phyloP scores from a whole-genome alignment of 2,329 filamentous ascomycete species.

The Tolypocladium inflatum region DNA sequence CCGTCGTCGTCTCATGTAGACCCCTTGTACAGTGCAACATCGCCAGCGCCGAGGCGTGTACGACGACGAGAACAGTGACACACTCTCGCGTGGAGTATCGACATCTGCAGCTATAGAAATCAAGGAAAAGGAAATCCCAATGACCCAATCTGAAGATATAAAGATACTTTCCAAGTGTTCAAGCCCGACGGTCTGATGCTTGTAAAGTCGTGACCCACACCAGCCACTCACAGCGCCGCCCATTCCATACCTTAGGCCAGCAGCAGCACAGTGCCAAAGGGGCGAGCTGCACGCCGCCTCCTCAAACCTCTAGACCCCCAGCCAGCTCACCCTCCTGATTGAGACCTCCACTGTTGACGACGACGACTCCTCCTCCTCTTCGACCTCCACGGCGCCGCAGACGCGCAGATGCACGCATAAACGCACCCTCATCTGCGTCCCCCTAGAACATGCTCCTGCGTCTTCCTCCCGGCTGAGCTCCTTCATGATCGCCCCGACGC shows the following conservation, averaged over 20 bases:
- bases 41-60: background rate
- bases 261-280: background rate
- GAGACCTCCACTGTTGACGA: background rate
- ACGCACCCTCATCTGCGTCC: background rate
- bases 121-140: background rate
- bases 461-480: conserved; percentile 1
- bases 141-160: background rate
- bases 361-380: background rate
- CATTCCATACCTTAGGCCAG: background rate
- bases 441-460: conserved; percentile 6
- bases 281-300: background rate
- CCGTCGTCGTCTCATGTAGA: background rate
- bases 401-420: background rate
- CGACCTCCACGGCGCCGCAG: background rate
- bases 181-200: background rate
- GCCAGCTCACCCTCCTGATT: background rate
- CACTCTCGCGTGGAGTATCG: background rate
- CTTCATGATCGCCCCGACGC: conserved; percentile 9
- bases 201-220: background rate
- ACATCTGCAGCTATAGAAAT: background rate
- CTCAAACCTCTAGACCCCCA: background rate
- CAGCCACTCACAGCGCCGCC: background rate
- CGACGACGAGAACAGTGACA: too few relatives aligned
- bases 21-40: background rate
- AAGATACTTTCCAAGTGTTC: background rate